Evolutionary conservation across 1,284 basidiomycete genomes (phyloP).

Genomic region (Tausonia pullulans): DNA sequence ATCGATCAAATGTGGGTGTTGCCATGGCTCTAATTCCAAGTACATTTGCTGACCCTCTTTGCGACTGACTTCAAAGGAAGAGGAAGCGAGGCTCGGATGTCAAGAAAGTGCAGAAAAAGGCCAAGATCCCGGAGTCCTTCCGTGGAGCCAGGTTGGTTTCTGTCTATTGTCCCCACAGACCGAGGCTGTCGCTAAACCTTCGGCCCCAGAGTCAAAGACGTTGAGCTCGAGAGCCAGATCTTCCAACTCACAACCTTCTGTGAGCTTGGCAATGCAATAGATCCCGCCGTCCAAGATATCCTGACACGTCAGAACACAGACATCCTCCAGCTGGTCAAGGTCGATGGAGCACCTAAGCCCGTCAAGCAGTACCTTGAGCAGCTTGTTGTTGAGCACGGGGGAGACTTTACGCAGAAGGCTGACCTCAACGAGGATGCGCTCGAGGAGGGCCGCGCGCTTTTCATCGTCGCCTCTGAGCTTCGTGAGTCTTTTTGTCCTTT

Average conservation of each 20-base stretch:
- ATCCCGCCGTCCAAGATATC: too few relatives aligned
- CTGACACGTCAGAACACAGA: too few relatives aligned
- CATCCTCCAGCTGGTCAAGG: too few relatives aligned
- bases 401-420: slow-evolving; percentile 54
- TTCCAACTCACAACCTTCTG: slow-evolving; percentile 69
- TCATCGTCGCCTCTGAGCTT: slow-evolving; percentile 55
- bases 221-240: slow-evolving; percentile 49
- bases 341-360: slow-evolving; percentile 15
- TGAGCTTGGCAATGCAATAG: slow-evolving; percentile 34
- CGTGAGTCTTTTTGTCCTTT: slow-evolving; percentile 3
- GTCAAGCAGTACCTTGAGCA: slow-evolving; percentile 31
- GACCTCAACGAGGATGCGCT: slow-evolving; percentile 22
- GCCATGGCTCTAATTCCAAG: not conserved
- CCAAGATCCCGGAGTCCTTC: too few relatives aligned
- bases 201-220: slow-evolving; percentile 49
- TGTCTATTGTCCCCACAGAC: too few relatives aligned
- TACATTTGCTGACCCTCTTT: not conserved
- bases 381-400: slow-evolving; percentile 61
- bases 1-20: not conserved
- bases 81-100: not conserved
- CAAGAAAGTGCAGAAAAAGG: too few relatives aligned
- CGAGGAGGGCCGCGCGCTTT: slow-evolving; percentile 47
- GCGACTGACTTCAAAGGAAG: not conserved
- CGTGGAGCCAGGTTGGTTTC: too few relatives aligned
- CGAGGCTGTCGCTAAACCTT: too few relatives aligned